Percentiles rank a stretch among this genome's conserved stretches.
phyloP scores from a whole-genome alignment of 371 early-diverging fungal species.

The Saksenaea oblongispora region DNA sequence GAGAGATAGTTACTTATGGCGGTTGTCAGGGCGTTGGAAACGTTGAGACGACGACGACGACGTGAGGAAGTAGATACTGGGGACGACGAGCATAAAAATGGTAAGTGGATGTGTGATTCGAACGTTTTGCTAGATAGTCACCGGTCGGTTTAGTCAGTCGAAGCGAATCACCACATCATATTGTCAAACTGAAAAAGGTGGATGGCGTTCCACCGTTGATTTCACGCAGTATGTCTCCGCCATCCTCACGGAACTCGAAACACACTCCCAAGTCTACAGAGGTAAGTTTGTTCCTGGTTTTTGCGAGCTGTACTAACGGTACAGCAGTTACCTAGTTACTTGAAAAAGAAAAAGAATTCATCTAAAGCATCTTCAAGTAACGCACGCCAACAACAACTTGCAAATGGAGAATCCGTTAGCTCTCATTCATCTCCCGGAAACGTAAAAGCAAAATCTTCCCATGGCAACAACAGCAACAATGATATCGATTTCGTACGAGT shows the following conservation, averaged over 20 bases:
- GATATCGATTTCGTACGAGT: conserved; percentile 45
- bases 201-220: conserved; percentile 17
- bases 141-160: conserved; percentile 5
- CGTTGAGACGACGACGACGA: conserved; percentile 32
- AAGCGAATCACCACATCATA: conserved; percentile 28
- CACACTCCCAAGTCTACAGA: conserved; percentile 23
- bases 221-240: conserved; percentile 30
- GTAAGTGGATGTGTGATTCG: neutral
- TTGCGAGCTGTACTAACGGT: neutral
- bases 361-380: neutral
- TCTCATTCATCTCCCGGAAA: neutral
- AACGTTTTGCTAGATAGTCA: neutral
- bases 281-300: conserved; percentile 1
- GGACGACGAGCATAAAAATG: conserved; percentile 21
- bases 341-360: conserved; percentile 3
- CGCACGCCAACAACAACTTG: neutral
- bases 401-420: neutral
- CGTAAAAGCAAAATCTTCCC: neutral
- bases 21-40: conserved; percentile 23
- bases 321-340: neutral
- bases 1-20: neutral
- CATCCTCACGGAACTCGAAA: conserved; percentile 24
- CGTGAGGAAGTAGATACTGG: conserved; percentile 27
- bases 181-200: conserved; percentile 28
- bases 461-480: conserved; percentile 1